These are phyloP conservation scores for Crithidia bombi DNA, from an alignment of 208 protist species.

Conservation along the genomic window DNA sequence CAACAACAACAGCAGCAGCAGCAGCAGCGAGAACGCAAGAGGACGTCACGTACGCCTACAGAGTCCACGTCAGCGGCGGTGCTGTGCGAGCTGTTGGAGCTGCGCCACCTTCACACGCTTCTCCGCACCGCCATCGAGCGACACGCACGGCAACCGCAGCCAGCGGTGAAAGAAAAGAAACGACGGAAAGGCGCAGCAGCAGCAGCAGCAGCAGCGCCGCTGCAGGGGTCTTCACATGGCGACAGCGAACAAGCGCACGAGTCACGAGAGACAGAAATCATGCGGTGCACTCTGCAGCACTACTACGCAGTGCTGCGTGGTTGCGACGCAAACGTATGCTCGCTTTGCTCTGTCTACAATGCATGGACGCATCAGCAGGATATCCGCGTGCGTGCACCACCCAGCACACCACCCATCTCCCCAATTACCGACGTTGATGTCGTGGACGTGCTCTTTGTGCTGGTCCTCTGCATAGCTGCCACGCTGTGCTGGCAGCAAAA, in stretches of 20 bases:
- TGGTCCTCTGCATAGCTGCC: slow-evolving; percentile 24
- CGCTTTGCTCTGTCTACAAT: neutral
- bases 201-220: no score
- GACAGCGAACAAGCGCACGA: neutral
- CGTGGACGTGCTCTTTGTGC: slow-evolving; percentile 24
- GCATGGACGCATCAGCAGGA: neutral
- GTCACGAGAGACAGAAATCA: neutral
- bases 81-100: slow-evolving; percentile 28
- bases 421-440: no score
- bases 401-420: no score
- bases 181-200: neutral
- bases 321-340: neutral
- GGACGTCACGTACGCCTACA: neutral
- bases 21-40: neutral
- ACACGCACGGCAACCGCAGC: no score
- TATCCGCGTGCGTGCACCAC: no score
- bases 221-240: no score
- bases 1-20: neutral
- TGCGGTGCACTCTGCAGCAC: neutral
- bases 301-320: neutral
- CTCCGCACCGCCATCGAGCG: neutral
- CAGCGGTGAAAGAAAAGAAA: slow-evolving; percentile 1
- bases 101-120: slow-evolving; percentile 18
- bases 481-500: slow-evolving; percentile 24
- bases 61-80: slow-evolving; percentile 3